These are phyloP conservation scores for Beauveria australis DNA, from an alignment of 2,329 filamentous ascomycete genomes.

Conservation along the genomic window DNA sequence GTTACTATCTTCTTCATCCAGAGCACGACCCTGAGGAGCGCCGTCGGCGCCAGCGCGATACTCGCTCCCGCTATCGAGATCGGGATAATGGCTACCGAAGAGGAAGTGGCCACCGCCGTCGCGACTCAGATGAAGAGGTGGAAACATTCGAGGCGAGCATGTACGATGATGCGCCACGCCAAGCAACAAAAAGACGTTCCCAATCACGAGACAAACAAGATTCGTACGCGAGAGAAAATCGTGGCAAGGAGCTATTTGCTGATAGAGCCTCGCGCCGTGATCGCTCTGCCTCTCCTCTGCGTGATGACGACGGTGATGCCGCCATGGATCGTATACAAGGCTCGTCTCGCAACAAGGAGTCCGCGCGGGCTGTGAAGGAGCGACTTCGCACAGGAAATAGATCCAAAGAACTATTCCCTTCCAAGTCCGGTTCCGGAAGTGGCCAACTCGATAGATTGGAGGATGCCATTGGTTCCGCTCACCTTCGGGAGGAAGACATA, in stretches of 20 bases:
- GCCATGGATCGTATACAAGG: constrained; percentile 26
- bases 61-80: constrained; percentile 56
- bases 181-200: constrained; percentile 20
- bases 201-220: constrained; percentile 20
- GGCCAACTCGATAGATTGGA: constrained; percentile 31
- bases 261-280: constrained; percentile 28
- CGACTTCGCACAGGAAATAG: constrained; percentile 23
- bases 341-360: constrained; percentile 25
- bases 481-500: constrained; percentile 28
- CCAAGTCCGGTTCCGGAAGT: constrained; percentile 20
- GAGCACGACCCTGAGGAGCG: constrained; percentile 77
- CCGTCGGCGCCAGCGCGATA: constrained; percentile 47
- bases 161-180: constrained; percentile 61
- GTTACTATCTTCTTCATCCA: constrained; percentile 88
- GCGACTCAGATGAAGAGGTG: constrained; percentile 41
- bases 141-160: constrained; percentile 64
- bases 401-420: constrained; percentile 33
- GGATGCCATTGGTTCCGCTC: constrained; percentile 29
- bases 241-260: constrained; percentile 58
- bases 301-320: constrained; percentile 34
- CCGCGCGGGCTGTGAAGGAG: constrained; percentile 26
- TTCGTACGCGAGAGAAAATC: constrained; percentile 31
- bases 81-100: constrained; percentile 33
- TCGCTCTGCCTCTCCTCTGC: constrained; percentile 44
- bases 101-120: constrained; percentile 33